Percentiles rank a stretch among this genome's conserved stretches.
Evolutionary conservation across 2,329 filamentous ascomycete species (phyloP).

Genomic region (Ophiostoma montium): DNA sequence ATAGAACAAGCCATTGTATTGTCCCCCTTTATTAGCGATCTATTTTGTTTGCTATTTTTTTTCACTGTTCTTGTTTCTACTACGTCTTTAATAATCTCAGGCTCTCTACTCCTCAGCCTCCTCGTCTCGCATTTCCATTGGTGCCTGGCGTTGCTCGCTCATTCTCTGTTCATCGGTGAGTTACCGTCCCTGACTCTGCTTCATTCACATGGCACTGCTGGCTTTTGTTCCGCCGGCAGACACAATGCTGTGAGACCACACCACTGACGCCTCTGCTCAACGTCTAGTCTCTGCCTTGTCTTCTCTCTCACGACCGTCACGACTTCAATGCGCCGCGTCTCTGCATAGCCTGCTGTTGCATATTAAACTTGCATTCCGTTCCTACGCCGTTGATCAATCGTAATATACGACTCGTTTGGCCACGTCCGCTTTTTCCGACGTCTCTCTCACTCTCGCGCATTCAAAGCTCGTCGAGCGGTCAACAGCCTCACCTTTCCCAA

Average conservation of each 20-base stretch:
- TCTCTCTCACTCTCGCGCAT: not conserved
- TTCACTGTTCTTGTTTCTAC: not conserved
- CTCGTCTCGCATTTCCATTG: not conserved
- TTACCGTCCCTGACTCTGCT: not conserved
- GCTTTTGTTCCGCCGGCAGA: not conserved
- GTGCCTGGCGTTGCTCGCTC: not conserved
- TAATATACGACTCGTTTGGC: not conserved
- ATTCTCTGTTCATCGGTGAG: not conserved
- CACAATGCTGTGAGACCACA: constrained; percentile 5
- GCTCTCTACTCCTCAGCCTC: not conserved
- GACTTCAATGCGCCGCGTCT: constrained; percentile 3
- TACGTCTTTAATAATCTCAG: not conserved
- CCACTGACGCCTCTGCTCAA: constrained; percentile 4
- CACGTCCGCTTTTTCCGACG: not conserved
- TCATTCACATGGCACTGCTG: not conserved
- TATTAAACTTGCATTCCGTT: constrained; percentile 4
- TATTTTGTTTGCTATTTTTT: not conserved
- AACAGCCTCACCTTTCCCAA: not conserved
- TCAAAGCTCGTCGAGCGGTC: too few relatives aligned
- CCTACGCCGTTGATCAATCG: not conserved
- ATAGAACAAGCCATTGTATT: not conserved
- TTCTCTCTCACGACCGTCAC: constrained; percentile 7
- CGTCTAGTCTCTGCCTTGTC: not conserved
- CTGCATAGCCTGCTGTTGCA: constrained; percentile 6
- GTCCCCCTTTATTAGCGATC: not conserved